Conservation (phyloP, 2,329 filamentous ascomycete species). For the Penicillium thymicola region DNA sequence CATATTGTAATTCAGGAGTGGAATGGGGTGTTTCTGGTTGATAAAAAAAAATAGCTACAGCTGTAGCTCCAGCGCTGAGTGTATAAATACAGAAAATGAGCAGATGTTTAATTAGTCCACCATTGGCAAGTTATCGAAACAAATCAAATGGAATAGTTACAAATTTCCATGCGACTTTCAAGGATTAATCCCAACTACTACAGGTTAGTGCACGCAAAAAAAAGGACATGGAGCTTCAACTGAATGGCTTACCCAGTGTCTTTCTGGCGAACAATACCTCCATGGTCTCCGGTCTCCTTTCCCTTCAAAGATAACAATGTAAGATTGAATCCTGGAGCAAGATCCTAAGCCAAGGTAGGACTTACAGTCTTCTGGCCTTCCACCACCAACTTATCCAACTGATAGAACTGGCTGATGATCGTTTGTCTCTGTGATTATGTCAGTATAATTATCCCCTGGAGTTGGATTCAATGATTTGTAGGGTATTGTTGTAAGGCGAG, state of each 20-base stretch:
- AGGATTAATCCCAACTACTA: conserved; percentile 31
- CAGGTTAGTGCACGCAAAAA: conserved; percentile 4
- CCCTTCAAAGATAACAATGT: conserved; percentile 20
- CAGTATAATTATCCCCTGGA: conserved; percentile 24
- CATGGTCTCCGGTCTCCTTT: conserved; percentile 58
- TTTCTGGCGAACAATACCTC: conserved; percentile 70
- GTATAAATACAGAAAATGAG: conserved; percentile 24
- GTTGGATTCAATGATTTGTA: neutral
- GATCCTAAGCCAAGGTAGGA: conserved; percentile 9
- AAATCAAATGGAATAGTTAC: conserved; percentile 11
- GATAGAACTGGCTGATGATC: conserved; percentile 89
- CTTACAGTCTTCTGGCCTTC: conserved; percentile 78
- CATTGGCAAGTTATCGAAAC: conserved; percentile 1
- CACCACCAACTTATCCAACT: conserved; percentile 85
- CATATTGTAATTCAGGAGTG: neutral
- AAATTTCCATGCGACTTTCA: conserved; percentile 3
- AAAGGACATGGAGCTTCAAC: neutral
- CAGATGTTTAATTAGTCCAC: conserved; percentile 6
- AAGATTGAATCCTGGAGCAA: conserved; percentile 3
- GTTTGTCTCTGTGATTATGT: conserved; percentile 77
- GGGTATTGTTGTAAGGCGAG: neutral
- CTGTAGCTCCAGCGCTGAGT: conserved; percentile 10
- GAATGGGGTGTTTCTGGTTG: conserved; percentile 8
- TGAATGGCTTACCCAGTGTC: conserved; percentile 62
- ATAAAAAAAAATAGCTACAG: conserved; percentile 14